Base-by-base conservation (phyloP, 75 land plant genomes). In the Isoetes taiwanensis region DNA sequence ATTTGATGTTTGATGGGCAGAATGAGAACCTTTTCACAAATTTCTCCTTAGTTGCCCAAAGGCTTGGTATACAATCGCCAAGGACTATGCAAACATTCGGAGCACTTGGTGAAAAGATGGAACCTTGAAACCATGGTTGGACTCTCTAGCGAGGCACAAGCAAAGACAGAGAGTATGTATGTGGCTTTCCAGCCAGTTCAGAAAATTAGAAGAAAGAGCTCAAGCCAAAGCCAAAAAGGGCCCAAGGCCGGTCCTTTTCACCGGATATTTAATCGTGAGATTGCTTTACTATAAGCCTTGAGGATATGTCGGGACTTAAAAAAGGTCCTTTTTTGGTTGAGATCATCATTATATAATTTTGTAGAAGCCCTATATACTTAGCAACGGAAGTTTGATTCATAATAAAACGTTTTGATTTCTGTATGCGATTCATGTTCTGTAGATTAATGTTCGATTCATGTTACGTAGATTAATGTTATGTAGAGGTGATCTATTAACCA, bases 1-100 rank as follows among this genome's bases (percentile, higher is more conserved):
- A 79, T 52, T 43, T 79, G 38, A 79, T 79, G 82, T 64, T 59
- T 50, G 82, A 81, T 41, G 84, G 84, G 28, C 40, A 35, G n/a
- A 72, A 81, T 54, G 62, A 74, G 11, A 64, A 78, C 25, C 63
- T 81, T 38, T 81, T 78, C 28, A 72, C 74, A 1, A 64, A 81
- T 30, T 81, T 66, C 50, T 65, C 84, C 2, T n/a, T 73, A 1
- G 78, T 81, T 25, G 84, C 84, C 34, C 78, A 78, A 35, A 68
- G 72, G 6, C 30, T 75, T 33, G 82, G 82, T 2, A 75, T 78
- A 2, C 76, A 79, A 79, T 76, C 4, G 82, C 80, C 35, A 72
- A 43, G 34, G 82, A 79, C 29, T 74, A 80, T 34, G 70, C 82
- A 0, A 78, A 79, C 37, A 80, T 74, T 14, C 38, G 46, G 84